phyloP scores from a whole-genome alignment of 371 early-diverging fungal species.

The Syncephalis plumigaleata region DNA sequence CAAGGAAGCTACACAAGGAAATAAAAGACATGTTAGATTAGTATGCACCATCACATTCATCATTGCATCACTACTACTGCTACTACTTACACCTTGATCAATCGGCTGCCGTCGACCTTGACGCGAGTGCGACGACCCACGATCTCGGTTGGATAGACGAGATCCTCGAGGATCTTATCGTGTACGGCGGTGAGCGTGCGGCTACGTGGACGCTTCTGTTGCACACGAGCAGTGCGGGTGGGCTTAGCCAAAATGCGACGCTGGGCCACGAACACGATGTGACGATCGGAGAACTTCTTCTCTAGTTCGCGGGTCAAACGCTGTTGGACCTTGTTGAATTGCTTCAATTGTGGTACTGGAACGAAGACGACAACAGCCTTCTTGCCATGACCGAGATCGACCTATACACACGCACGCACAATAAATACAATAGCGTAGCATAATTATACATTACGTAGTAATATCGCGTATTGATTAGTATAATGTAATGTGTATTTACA shows the following conservation, averaged over 20 bases:
- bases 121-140: conserved; percentile 93
- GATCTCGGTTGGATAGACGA: conserved; percentile 95
- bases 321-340: conserved; percentile 82
- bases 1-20: conserved; percentile 57
- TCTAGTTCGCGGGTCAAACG: conserved; percentile 92
- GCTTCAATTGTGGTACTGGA: conserved; percentile 83
- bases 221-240: conserved; percentile 64
- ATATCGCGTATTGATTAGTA: not conserved
- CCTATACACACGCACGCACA: conserved; percentile 26
- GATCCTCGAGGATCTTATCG: conserved; percentile 79
- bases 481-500: no score
- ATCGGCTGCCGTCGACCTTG: conserved; percentile 84
- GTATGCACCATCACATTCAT: no score
- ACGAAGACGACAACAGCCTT: conserved; percentile 94
- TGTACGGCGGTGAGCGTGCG: conserved; percentile 94
- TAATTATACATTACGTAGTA: not conserved
- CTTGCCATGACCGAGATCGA: conserved; percentile 85
- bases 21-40: not conserved
- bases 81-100: conserved; percentile 71
- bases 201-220: conserved; percentile 85
- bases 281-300: conserved; percentile 98
- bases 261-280: conserved; percentile 90
- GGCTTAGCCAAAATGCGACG: conserved; percentile 91
- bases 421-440: not conserved
- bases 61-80: not conserved